A percentile compares a stretch with the other conserved stretches of the same genome.
These are phyloP conservation scores for Hamigera avellanea DNA, from an alignment of 495 filamentous ascomycete genomes.

Conservation along the genomic window DNA sequence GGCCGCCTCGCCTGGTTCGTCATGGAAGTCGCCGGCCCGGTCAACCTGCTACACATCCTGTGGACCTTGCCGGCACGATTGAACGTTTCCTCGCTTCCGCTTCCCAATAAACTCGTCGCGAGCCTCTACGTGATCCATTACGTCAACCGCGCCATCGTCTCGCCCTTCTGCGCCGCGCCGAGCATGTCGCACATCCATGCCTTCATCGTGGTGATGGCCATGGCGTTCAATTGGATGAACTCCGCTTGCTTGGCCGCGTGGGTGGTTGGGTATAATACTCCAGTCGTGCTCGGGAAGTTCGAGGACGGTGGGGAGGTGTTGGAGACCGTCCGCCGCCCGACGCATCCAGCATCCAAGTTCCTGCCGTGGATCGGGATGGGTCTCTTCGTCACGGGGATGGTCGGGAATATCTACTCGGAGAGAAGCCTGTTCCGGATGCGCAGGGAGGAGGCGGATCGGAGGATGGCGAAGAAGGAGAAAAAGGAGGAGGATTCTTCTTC, in stretches of 20 bases:
- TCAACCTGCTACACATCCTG: conserved; percentile 69
- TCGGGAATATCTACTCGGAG: conserved; percentile 70
- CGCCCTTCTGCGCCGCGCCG: conserved; percentile 67
- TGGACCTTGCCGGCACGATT: conserved; percentile 40
- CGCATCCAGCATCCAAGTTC: background rate
- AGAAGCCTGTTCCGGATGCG: conserved; percentile 48
- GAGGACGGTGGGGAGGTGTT: too few species aligned
- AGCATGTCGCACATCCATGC: conserved; percentile 82
- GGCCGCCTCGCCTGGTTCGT: conserved; percentile 74
- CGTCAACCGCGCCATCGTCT: conserved; percentile 72
- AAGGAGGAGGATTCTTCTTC: conserved; percentile 2
- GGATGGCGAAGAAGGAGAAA: conserved; percentile 29
- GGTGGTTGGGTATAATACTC: conserved; percentile 45
- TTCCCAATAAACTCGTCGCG: conserved; percentile 21
- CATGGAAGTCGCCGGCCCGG: conserved; percentile 74
- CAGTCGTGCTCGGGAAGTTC: conserved; percentile 13
- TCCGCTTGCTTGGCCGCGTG: conserved; percentile 64
- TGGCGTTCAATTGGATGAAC: conserved; percentile 70
- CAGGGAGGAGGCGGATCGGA: conserved; percentile 30
- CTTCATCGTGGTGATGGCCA: conserved; percentile 45
- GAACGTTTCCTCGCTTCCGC: conserved; percentile 10
- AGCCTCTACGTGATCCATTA: conserved; percentile 58
- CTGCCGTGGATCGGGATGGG: conserved; percentile 35
- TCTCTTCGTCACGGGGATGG: conserved; percentile 57
- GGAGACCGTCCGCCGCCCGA: too few species aligned